Conservation (phyloP, 495 filamentous ascomycete genomes). For the Pyrenula massariospora region DNA sequence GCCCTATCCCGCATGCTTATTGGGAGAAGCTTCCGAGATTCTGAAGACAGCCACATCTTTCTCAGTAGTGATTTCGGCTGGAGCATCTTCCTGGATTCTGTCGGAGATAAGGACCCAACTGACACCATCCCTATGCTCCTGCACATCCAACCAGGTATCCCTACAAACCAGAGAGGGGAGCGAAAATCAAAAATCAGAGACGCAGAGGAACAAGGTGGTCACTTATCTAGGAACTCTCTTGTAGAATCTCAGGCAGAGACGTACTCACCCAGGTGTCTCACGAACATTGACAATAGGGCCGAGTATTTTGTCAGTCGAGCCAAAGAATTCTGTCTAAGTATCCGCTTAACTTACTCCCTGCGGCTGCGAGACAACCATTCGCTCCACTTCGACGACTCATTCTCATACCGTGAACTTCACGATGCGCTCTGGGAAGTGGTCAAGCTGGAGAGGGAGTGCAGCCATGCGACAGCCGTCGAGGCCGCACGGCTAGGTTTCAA, state of each 20-base stretch:
- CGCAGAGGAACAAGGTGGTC: neutral
- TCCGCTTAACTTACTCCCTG: neutral
- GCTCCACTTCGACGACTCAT: neutral
- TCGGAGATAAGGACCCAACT: conserved; percentile 2
- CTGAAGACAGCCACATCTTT: neutral
- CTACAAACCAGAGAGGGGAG: conserved; percentile 1
- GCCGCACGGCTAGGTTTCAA: neutral
- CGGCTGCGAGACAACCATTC: neutral
- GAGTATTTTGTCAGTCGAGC: neutral
- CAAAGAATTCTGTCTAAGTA: neutral
- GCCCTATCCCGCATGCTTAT: neutral
- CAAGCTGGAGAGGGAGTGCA: neutral
- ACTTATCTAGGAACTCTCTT: neutral
- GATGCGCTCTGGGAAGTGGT: neutral
- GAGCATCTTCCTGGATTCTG: conserved; percentile 2
- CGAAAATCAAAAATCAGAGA: neutral
- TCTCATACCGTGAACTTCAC: neutral
- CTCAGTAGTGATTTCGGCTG: conserved; percentile 1
- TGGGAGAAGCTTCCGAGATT: neutral
- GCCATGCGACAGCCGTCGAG: neutral
- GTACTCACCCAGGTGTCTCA: neutral
- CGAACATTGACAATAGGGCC: neutral
- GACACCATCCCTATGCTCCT: neutral
- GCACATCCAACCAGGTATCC: conserved; percentile 1
- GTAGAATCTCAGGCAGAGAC: neutral